Percentiles rank a stretch among this genome's conserved stretches.
Conservation (phyloP, 225 moss, liverwort and hornwort genomes). For the Antitrichia curtipendula region DNA sequence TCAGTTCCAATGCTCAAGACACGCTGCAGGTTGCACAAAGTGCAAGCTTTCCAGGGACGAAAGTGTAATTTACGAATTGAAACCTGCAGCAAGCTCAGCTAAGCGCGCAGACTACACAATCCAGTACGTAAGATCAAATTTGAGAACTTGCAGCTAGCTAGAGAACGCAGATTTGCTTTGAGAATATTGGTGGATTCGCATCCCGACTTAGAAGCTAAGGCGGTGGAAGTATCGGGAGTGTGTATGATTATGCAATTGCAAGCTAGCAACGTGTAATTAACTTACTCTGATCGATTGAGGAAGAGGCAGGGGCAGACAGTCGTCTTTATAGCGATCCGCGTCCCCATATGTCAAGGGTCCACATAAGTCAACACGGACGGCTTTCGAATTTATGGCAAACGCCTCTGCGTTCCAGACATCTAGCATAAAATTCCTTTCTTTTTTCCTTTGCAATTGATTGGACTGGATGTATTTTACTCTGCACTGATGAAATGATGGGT, state of each 20-base stretch:
- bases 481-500: no score
- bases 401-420: not conserved
- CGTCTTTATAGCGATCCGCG: conserved; percentile 2
- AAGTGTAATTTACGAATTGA: not conserved
- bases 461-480: no score
- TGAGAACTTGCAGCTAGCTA: not conserved
- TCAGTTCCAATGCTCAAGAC: not conserved
- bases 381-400: not conserved
- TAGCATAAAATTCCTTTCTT: not conserved
- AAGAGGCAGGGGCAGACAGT: not conserved
- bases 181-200: not conserved
- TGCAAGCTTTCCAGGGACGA: not conserved
- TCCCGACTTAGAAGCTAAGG: not conserved
- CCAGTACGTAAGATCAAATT: not conserved
- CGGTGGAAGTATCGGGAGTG: no score
- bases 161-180: not conserved
- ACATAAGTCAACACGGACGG: conserved; percentile 9
- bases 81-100: not conserved
- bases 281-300: not conserved
- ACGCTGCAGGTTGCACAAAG: not conserved
- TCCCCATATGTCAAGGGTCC: not conserved
- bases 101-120: not conserved
- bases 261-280: not conserved
- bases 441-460: not conserved
- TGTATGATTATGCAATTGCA: not conserved